Conservation (phyloP, 345 rosid genomes). For the Alliaria petiolata region DNA sequence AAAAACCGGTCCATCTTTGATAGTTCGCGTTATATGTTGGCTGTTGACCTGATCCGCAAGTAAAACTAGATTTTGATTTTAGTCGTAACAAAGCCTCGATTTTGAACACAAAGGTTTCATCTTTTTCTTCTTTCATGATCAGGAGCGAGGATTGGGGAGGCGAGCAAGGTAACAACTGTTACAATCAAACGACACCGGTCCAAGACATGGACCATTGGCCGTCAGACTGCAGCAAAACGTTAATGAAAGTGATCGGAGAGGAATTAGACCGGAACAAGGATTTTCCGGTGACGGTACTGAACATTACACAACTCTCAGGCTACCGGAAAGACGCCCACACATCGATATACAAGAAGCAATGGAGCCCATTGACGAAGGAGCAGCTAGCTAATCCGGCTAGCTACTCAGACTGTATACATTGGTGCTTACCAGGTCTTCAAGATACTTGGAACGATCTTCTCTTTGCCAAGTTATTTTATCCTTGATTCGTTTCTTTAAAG, state of each 20-base stretch:
- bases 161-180: constrained; percentile 56
- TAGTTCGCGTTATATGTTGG: background rate
- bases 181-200: constrained; percentile 60
- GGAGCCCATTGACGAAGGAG: constrained; percentile 65
- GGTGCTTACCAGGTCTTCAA: constrained; percentile 91
- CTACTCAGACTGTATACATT: constrained; percentile 86
- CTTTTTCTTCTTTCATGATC: background rate
- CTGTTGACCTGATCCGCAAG: background rate
- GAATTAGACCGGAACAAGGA: constrained; percentile 43
- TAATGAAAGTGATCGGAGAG: constrained; percentile 75
- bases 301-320: constrained; percentile 80
- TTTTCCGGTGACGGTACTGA: constrained; percentile 58
- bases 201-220: constrained; percentile 68
- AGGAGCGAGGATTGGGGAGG: constrained; percentile 91
- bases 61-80: too few species aligned
- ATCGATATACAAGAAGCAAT: constrained; percentile 84
- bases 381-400: constrained; percentile 69
- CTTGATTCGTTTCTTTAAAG: constrained; percentile 32
- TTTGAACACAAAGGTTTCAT: constrained; percentile 1
- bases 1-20: too few species aligned
- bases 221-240: constrained; percentile 56
- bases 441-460: constrained; percentile 94
- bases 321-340: constrained; percentile 85
- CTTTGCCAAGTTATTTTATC: constrained; percentile 69
- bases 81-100: background rate